Evolutionary conservation across 78 protist species (phyloP).

Genomic region (Abeoforma whisleri): DNA sequence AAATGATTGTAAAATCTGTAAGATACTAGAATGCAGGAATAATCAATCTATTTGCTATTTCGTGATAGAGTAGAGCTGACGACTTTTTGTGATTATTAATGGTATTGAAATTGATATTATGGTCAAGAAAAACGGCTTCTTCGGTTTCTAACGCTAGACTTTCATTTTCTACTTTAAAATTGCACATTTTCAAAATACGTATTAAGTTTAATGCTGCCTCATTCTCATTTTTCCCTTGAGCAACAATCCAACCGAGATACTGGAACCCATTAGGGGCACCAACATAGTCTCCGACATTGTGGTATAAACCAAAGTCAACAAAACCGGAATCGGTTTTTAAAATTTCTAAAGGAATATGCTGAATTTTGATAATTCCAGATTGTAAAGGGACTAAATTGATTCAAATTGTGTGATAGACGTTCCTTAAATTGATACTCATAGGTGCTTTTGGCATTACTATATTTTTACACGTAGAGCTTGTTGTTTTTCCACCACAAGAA

Average conservation of each 20-base stretch:
- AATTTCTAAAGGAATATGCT: not conserved
- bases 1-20: too few species aligned
- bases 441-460: too few species aligned
- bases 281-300: not conserved
- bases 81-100: too few species aligned
- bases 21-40: too few species aligned
- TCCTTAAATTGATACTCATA: too few species aligned
- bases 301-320: constrained; percentile 15
- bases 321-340: not conserved
- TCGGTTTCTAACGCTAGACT: too few species aligned
- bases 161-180: not conserved
- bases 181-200: not conserved
- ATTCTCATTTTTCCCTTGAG: not conserved
- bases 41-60: too few species aligned
- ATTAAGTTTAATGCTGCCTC: not conserved
- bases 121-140: too few species aligned
- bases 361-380: not conserved
- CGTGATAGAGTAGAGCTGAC: too few species aligned
- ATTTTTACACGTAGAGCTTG: too few species aligned
- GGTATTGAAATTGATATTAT: too few species aligned
- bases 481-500: too few species aligned
- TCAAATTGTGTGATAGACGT: not conserved
- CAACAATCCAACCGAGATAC: constrained; percentile 38
- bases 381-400: not conserved
- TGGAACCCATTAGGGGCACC: constrained; percentile 25